Conservation (phyloP, 257 asterid genomes). For the Penstemon eatonii region DNA sequence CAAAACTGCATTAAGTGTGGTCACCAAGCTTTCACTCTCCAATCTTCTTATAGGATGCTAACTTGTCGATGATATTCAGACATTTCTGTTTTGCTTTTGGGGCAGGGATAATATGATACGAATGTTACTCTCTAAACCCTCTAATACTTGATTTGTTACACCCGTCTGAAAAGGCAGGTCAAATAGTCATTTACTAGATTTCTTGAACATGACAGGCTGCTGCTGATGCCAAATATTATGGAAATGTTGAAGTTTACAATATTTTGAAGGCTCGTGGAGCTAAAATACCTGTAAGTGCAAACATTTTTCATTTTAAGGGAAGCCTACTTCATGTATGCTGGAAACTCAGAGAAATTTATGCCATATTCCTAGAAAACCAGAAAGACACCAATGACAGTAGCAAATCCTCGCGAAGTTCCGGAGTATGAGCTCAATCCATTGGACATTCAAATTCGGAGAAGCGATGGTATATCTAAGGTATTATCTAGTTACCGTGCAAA, state of each 20-base stretch:
- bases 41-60: background rate
- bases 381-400: slow-evolving; percentile 92
- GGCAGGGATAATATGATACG: background rate
- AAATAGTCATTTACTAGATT: background rate
- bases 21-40: background rate
- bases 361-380: slow-evolving; percentile 77
- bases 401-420: slow-evolving; percentile 97
- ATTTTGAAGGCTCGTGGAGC: slow-evolving; percentile 96
- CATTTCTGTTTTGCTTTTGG: slow-evolving; percentile 6
- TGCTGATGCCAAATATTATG: slow-evolving; percentile 97
- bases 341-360: slow-evolving; percentile 31
- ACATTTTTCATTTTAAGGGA: slow-evolving; percentile 11
- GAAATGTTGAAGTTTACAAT: slow-evolving; percentile 72
- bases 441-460: slow-evolving; percentile 85
- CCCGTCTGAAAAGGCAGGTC: background rate
- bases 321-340: slow-evolving; percentile 26
- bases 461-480: slow-evolving; percentile 95
- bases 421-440: slow-evolving; percentile 94
- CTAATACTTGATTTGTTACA: background rate
- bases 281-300: slow-evolving; percentile 66
- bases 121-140: background rate
- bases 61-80: background rate
- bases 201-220: slow-evolving; percentile 65
- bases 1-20: background rate
- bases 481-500: slow-evolving; percentile 26